These are phyloP conservation scores for Chalciporus sphaerocephalus DNA, from an alignment of 768 basidiomycete genomes.

Conservation along the genomic window DNA sequence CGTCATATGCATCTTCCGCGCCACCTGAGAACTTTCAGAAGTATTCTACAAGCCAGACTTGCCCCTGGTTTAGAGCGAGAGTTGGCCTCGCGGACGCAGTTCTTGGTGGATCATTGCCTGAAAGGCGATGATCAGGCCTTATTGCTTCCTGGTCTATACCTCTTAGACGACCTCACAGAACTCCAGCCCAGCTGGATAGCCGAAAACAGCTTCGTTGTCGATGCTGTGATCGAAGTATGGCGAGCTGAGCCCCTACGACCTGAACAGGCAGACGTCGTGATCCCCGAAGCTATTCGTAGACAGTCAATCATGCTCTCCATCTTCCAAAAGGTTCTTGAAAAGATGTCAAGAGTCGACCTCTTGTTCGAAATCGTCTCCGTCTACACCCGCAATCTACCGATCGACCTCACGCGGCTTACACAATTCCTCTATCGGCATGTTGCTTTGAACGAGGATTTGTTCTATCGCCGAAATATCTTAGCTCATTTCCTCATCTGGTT, in stretches of 20 bases:
- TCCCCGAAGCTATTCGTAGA: slow-evolving; percentile 52
- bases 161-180: slow-evolving; percentile 72
- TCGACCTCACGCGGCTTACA: slow-evolving; percentile 74
- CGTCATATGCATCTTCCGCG: slow-evolving; percentile 72
- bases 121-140: slow-evolving; percentile 45
- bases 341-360: slow-evolving; percentile 77
- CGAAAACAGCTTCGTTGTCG: slow-evolving; percentile 61
- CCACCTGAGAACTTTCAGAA: slow-evolving; percentile 79
- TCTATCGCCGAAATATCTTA: slow-evolving; percentile 78
- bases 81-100: slow-evolving; percentile 54
- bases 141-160: slow-evolving; percentile 64
- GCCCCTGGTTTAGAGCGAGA: slow-evolving; percentile 74
- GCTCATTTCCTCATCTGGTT: slow-evolving; percentile 86
- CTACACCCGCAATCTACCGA: slow-evolving; percentile 73
- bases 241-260: slow-evolving; percentile 42
- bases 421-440: slow-evolving; percentile 87
- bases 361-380: slow-evolving; percentile 83
- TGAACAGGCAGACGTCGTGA: slow-evolving; percentile 40
- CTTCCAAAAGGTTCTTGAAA: slow-evolving; percentile 67
- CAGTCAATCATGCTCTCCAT: slow-evolving; percentile 68
- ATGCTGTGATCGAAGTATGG: slow-evolving; percentile 75
- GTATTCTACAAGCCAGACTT: slow-evolving; percentile 72
- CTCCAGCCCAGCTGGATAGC: slow-evolving; percentile 68
- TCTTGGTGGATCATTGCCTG: slow-evolving; percentile 50
- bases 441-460: slow-evolving; percentile 61